phyloP scores from a whole-genome alignment of 139 green algal genomes.

The Eudorina sp. region DNA sequence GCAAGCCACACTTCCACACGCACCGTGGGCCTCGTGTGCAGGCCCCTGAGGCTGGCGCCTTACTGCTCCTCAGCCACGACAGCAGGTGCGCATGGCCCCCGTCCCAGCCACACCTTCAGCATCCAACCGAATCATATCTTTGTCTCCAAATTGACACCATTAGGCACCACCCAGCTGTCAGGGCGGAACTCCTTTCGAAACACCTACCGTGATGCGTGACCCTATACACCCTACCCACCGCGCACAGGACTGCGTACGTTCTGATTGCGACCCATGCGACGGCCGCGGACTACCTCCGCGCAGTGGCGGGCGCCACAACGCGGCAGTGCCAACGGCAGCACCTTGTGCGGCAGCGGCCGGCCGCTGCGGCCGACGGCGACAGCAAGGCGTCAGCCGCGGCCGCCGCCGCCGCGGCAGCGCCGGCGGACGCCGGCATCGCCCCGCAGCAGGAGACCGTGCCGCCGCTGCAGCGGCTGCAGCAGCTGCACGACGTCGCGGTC shows the following conservation, averaged over 20 bases:
- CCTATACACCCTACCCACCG: background rate
- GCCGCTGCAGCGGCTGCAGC: conserved; percentile 9
- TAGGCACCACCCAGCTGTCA: too few relatives aligned
- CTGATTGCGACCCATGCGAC: conserved; percentile 23
- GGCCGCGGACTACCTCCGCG: background rate
- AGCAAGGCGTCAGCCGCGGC: background rate
- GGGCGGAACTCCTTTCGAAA: too few relatives aligned
- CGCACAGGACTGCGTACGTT: background rate
- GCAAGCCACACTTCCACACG: background rate
- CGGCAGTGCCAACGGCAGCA: background rate
- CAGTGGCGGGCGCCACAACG: background rate
- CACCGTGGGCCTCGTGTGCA: too few relatives aligned
- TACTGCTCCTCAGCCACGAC: conserved; percentile 14
- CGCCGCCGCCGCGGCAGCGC: background rate
- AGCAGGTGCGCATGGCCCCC: background rate
- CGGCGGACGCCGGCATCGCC: too few relatives aligned
- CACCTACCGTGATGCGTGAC: too few relatives aligned
- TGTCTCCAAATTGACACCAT: too few relatives aligned
- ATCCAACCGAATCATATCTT: too few relatives aligned
- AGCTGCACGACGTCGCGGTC: background rate
- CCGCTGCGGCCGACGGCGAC: too few relatives aligned
- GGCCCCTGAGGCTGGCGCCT: background rate
- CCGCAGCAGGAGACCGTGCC: background rate
- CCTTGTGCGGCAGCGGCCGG: background rate
- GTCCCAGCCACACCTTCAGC: background rate